A percentile compares a stretch with the other conserved stretches of the same genome.
Evolutionary conservation across 1,284 basidiomycete species (phyloP).

Genomic region (Leccinum fallax): DNA sequence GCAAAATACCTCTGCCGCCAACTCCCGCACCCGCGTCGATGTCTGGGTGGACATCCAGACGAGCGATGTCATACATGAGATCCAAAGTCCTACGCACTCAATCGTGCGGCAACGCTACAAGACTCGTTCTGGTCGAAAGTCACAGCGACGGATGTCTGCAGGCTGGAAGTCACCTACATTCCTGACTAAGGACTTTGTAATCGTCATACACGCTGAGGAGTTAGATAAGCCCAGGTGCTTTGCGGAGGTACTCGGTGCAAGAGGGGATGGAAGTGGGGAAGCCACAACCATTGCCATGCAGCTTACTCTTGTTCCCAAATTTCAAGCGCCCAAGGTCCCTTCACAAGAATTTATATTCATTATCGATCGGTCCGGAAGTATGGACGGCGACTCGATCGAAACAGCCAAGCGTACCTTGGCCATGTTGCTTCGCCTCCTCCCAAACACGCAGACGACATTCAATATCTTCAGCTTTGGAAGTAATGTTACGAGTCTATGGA

Average conservation of each 20-base stretch:
- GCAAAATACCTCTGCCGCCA: conserved; percentile 33
- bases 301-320: conserved; percentile 53
- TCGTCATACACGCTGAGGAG: conserved; percentile 46
- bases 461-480: conserved; percentile 56
- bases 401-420: conserved; percentile 40
- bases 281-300: conserved; percentile 49
- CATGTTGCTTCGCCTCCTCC: conserved; percentile 40
- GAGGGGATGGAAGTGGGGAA: conserved; percentile 18
- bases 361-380: conserved; percentile 47
- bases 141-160: conserved; percentile 44
- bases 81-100: conserved; percentile 47
- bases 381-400: conserved; percentile 34
- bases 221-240: conserved; percentile 58
- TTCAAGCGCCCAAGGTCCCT: conserved; percentile 40
- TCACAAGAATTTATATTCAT: conserved; percentile 48
- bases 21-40: conserved; percentile 38
- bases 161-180: conserved; percentile 42
- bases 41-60: conserved; percentile 50
- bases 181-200: conserved; percentile 48
- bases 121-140: conserved; percentile 37
- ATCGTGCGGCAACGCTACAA: conserved; percentile 37
- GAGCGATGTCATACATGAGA: conserved; percentile 40
- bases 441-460: conserved; percentile 36
- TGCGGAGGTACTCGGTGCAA: conserved; percentile 43
- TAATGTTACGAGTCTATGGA: conserved; percentile 39